Evolutionary conservation across 2,329 filamentous ascomycete genomes (phyloP).

Genomic region (Fusarium euwallaceae): DNA sequence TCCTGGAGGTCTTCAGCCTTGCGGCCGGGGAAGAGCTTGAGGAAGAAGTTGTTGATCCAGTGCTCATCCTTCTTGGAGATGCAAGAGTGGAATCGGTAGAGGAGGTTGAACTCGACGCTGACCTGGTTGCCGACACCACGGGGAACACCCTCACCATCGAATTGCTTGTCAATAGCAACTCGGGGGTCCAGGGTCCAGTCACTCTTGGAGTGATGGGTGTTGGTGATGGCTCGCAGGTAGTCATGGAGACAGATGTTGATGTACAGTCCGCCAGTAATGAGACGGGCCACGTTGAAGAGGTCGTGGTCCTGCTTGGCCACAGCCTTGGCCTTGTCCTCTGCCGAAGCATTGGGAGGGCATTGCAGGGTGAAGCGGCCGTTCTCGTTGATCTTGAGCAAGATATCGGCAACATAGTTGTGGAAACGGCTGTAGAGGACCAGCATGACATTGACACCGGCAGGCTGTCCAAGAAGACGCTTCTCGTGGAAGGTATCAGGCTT

Average conservation of each 20-base stretch:
- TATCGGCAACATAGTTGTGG: slow-evolving; percentile 76
- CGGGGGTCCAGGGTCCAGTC: slow-evolving; percentile 75
- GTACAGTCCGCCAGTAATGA: slow-evolving; percentile 66
- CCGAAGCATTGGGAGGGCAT: slow-evolving; percentile 13
- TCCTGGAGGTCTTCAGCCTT: slow-evolving; percentile 57
- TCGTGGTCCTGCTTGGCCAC: slow-evolving; percentile 62
- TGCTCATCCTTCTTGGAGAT: slow-evolving; percentile 71
- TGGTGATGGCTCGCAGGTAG: slow-evolving; percentile 72
- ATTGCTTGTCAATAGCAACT: slow-evolving; percentile 62
- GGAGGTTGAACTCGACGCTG: slow-evolving; percentile 76
- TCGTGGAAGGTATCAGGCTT: slow-evolving; percentile 80
- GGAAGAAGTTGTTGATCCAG: slow-evolving; percentile 70
- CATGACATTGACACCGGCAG: slow-evolving; percentile 76
- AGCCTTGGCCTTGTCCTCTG: slow-evolving; percentile 50
- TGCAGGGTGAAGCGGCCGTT: slow-evolving; percentile 65
- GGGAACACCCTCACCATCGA: slow-evolving; percentile 61
- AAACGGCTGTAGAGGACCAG: slow-evolving; percentile 78
- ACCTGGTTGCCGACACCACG: slow-evolving; percentile 75
- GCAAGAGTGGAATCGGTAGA: slow-evolving; percentile 75
- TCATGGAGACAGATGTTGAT: slow-evolving; percentile 70
- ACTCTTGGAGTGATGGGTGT: slow-evolving; percentile 69
- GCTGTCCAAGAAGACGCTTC: slow-evolving; percentile 73
- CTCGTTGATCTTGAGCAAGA: slow-evolving; percentile 76
- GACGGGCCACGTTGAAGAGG: slow-evolving; percentile 64
- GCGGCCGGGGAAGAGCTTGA: slow-evolving; percentile 42